Percentiles rank a stretch among this genome's conserved stretches.
phyloP scores from a whole-genome alignment of 306 rosid genomes.

The Lablab purpureus region DNA sequence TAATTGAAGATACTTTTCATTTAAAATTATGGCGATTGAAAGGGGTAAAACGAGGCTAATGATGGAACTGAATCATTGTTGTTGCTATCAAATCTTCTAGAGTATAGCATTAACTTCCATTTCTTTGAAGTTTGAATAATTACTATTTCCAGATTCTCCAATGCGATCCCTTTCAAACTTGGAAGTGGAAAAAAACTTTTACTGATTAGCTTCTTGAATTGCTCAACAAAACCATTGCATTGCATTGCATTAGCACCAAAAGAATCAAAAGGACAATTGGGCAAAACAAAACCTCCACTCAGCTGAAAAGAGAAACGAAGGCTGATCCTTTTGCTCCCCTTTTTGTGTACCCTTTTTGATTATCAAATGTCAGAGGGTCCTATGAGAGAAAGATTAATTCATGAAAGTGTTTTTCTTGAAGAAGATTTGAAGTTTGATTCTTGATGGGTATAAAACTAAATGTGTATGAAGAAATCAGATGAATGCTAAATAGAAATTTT shows the following conservation, averaged over 20 bases:
- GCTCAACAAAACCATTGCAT: slow-evolving; percentile 35
- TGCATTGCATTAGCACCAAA: slow-evolving; percentile 42
- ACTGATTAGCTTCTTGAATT: slow-evolving; percentile 36
- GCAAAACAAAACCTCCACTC: slow-evolving; percentile 40
- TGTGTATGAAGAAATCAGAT: too few species aligned
- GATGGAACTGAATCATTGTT: background rate
- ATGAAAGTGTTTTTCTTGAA: too few species aligned
- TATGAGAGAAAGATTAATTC: background rate
- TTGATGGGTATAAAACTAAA: too few species aligned
- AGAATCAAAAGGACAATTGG: slow-evolving; percentile 37
- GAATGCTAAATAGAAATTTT: too few species aligned
- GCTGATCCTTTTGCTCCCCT: slow-evolving; percentile 32
- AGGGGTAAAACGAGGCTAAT: background rate
- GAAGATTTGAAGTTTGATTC: too few species aligned
- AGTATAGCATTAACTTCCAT: background rate
- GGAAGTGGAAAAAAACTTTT: slow-evolving; percentile 36
- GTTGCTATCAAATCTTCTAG: background rate
- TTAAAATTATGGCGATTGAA: background rate
- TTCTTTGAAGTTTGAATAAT: slow-evolving; percentile 34
- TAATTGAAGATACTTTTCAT: background rate
- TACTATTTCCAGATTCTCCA: slow-evolving; percentile 32
- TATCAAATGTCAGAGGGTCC: slow-evolving; percentile 49
- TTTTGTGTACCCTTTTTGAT: slow-evolving; percentile 39
- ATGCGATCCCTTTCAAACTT: slow-evolving; percentile 23
- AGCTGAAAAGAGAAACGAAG: slow-evolving; percentile 49